Evolutionary conservation across 140 eudicot genomes (phyloP), one percentile per base, ranked within the genome.

Genomic region (Senecio squalidus): DNA sequence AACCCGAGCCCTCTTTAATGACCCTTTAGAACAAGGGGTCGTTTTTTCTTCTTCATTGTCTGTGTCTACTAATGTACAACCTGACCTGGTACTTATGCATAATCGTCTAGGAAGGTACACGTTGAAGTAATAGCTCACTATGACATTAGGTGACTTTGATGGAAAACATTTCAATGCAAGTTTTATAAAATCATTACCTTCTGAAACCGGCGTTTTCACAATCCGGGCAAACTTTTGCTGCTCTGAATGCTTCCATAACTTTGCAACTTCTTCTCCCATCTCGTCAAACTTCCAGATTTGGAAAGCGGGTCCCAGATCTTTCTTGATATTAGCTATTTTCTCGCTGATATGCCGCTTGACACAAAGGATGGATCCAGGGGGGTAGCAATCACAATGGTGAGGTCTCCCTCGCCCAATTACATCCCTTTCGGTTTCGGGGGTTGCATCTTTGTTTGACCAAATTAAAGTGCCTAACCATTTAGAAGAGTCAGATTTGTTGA

Each of bases 221-320:
- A 81, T 58, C 4, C 63, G 66, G 36, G 55, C 73, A 45, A 81
- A 81, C 34, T 52, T 60, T 24, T 68, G 36, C 58, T 72, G 80
- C 59, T 82, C 85, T 31, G 77, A 64, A 34, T n/a, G 43, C 21
- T 78, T 71, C 95, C 91, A 86, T 34, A 65, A 34, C 50, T 74
- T 70, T 9, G 82, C 78, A 47, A 71, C 84, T 17, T 13, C 81
- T 51, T 76, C 85, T 9, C 95, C 95, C 82, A 79, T 82, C 69
- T 77, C 79, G 21, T 82, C 74, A 72, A 86, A 74, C 69, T 80
- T 82, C 88, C 87, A 79, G 27, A 48, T 62, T 36, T 61, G 74
- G 60, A 86, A 86, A 6, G 79, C 77, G 21, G 84, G 75, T n/a
- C 95, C 95, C 45, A 86, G 74, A 38, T 80, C 88, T 50, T 66